A percentile compares a stretch with the other conserved stretches of the same genome.
Conservation (phyloP, 805 yeast genomes). For the Sugiyamaella qingdaonensis region DNA sequence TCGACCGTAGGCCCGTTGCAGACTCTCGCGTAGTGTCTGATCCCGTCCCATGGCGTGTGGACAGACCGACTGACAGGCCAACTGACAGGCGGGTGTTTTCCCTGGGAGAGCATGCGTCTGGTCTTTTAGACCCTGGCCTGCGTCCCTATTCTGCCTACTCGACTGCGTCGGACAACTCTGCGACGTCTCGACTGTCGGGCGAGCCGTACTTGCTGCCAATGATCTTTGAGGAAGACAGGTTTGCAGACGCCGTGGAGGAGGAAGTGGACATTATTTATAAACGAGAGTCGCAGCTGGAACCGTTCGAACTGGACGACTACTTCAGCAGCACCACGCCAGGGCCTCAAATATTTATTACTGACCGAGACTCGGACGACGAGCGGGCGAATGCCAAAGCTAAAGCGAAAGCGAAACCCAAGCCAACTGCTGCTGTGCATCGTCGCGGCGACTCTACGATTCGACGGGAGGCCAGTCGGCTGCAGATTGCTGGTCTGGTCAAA, state of each 20-base stretch:
- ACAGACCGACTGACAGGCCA: slow-evolving; percentile 1
- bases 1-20: not conserved
- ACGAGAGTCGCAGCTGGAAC: slow-evolving; percentile 4
- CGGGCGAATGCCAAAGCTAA: not conserved
- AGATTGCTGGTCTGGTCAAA: slow-evolving; percentile 23
- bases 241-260: slow-evolving; percentile 37
- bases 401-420: not conserved
- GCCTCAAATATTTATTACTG: not conserved
- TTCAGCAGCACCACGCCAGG: not conserved
- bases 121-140: slow-evolving; percentile 16
- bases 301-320: not conserved
- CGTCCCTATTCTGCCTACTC: slow-evolving; percentile 15
- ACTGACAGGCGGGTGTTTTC: slow-evolving; percentile 16
- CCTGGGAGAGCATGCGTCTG: slow-evolving; percentile 14
- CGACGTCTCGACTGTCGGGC: slow-evolving; percentile 6
- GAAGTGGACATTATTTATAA: slow-evolving; percentile 30
- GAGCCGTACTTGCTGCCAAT: slow-evolving; percentile 32
- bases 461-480: slow-evolving; percentile 16
- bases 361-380: not conserved
- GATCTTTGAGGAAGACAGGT: slow-evolving; percentile 39
- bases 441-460: not conserved
- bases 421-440: no score
- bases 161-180: slow-evolving; percentile 4
- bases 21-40: slow-evolving; percentile 13
- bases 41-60: slow-evolving; percentile 3